Evolutionary conservation across 257 asterid genomes (phyloP).

Genomic region (Salvia splendens): DNA sequence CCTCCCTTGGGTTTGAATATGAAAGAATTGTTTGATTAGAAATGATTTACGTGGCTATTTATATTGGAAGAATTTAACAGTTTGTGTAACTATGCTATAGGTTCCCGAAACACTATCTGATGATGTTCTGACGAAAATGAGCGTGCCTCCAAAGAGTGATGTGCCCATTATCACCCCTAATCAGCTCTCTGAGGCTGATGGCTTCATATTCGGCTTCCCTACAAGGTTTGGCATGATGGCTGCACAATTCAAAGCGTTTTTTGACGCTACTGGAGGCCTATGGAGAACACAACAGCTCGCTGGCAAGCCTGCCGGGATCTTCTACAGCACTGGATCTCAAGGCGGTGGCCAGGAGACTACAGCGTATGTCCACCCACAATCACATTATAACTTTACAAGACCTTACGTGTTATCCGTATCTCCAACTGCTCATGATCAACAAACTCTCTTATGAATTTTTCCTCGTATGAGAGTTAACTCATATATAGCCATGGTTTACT

Average conservation of each 20-base stretch:
- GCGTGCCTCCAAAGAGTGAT: conserved; percentile 78
- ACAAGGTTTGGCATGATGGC: conserved; percentile 89
- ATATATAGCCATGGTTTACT: background rate
- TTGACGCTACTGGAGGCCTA: conserved; percentile 78
- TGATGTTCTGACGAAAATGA: conserved; percentile 75
- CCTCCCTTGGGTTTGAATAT: background rate
- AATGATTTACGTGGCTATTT: conserved; percentile 3
- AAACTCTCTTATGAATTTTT: background rate
- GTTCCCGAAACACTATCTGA: conserved; percentile 72
- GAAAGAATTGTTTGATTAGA: background rate
- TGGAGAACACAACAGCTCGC: conserved; percentile 91
- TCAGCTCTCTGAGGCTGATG: conserved; percentile 80
- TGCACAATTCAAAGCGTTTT: conserved; percentile 85
- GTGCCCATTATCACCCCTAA: conserved; percentile 56
- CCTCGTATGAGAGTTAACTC: background rate
- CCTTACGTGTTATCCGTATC: background rate
- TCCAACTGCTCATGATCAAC: background rate
- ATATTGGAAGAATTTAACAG: background rate
- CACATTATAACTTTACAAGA: background rate
- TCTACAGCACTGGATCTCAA: conserved; percentile 88
- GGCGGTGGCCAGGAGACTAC: conserved; percentile 93
- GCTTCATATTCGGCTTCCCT: conserved; percentile 77
- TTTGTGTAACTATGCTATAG: conserved; percentile 39
- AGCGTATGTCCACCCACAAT: conserved; percentile 43
- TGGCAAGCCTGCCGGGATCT: conserved; percentile 87